These are phyloP conservation scores for Rhododendron williamsianum DNA, from an alignment of 148 eudicot species.

Conservation along the genomic window DNA sequence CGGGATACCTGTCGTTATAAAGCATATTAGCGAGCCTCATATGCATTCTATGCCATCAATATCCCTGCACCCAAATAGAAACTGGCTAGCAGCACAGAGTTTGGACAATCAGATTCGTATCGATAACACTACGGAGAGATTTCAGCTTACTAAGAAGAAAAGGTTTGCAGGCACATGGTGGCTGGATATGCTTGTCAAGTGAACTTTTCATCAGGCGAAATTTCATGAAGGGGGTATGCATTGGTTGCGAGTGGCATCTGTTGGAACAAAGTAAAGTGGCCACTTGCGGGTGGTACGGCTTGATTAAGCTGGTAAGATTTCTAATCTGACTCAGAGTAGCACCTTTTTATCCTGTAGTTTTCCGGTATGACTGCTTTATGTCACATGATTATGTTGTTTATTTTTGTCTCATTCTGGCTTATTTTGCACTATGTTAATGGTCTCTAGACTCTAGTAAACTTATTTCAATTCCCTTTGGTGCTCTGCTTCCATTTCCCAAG, in stretches of 20 bases:
- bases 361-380: background rate
- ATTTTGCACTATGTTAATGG: background rate
- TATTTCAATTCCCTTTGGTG: background rate
- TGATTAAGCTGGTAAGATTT: slow-evolving; percentile 78
- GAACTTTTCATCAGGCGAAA: no score
- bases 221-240: slow-evolving; percentile 88
- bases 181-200: no score
- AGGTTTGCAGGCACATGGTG: no score
- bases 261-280: slow-evolving; percentile 94
- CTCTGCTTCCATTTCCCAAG: background rate
- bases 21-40: no score
- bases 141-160: no score
- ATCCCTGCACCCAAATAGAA: no score
- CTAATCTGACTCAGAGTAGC: background rate
- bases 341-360: background rate
- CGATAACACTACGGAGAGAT: no score
- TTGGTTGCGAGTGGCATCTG: slow-evolving; percentile 93
- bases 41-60: no score
- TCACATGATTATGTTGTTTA: background rate
- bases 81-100: no score
- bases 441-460: background rate
- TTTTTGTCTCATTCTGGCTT: background rate
- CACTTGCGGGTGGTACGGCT: slow-evolving; percentile 99
- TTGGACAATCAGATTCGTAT: no score
- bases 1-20: no score